These are phyloP conservation scores for Vanrija sp. DNA, from an alignment of 1,284 basidiomycete species.

Conservation along the genomic window DNA sequence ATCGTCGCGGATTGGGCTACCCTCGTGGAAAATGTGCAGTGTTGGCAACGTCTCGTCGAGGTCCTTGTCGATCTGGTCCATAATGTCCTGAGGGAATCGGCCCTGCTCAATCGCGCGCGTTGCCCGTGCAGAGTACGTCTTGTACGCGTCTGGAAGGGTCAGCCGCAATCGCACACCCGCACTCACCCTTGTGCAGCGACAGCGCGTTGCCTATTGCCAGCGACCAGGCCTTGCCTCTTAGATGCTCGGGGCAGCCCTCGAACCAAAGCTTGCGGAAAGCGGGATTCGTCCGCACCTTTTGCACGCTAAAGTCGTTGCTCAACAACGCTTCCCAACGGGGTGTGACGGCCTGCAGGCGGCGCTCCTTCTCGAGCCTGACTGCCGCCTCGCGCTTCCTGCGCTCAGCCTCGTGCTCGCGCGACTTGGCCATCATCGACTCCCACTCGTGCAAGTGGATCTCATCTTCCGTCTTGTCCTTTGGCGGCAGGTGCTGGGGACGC, in stretches of 20 bases:
- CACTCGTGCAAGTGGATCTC: slow-evolving; percentile 79
- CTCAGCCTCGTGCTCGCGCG: slow-evolving; percentile 35
- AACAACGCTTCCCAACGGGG: slow-evolving; percentile 44
- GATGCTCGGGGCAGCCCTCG: slow-evolving; percentile 80
- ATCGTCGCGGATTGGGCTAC: slow-evolving; percentile 79
- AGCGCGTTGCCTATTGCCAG: slow-evolving; percentile 82
- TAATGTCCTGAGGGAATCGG: slow-evolving; percentile 66
- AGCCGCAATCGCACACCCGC: slow-evolving; percentile 1
- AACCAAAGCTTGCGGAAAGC: slow-evolving; percentile 78
- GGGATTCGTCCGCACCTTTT: slow-evolving; percentile 34
- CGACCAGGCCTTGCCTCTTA: slow-evolving; percentile 83
- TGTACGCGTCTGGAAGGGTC: slow-evolving; percentile 65
- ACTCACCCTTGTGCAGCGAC: slow-evolving; percentile 75
- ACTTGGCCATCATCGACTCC: slow-evolving; percentile 76
- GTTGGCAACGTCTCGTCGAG: slow-evolving; percentile 74
- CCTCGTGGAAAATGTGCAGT: slow-evolving; percentile 79
- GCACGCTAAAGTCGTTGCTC: slow-evolving; percentile 22
- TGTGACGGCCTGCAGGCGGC: slow-evolving; percentile 27
- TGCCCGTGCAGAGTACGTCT: slow-evolving; percentile 66
- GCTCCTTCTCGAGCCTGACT: slow-evolving; percentile 33
- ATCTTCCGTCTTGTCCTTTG: slow-evolving; percentile 76
- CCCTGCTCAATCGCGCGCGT: slow-evolving; percentile 65
- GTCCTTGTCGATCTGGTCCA: slow-evolving; percentile 74
- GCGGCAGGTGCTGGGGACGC: slow-evolving; percentile 75
- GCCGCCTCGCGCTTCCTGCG: slow-evolving; percentile 23